Base-by-base conservation (phyloP, 148 eudicot species). In the Fagopyrum tataricum region DNA sequence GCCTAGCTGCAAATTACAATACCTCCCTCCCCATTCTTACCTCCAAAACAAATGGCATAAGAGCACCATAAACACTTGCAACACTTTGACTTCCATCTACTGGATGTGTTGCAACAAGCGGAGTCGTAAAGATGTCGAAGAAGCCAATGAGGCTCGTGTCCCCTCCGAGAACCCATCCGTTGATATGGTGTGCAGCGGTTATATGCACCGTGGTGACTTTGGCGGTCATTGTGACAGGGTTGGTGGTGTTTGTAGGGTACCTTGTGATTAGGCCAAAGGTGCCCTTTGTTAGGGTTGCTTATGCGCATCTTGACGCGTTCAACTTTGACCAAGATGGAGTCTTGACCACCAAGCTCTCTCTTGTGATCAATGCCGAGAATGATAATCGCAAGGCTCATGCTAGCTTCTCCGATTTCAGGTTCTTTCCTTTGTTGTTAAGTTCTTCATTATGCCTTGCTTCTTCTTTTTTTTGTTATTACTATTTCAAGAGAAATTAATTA, bases 101-200 rank as follows among this genome's bases (percentile, higher is more conserved):
- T n/a, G 44, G 55, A 49, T 31, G 70, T n/a, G 44, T 20, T 40
- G 43, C 41, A 66, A 31, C 17, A 31, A 67, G 2, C 23, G 5
- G 43, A 40, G 11, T 37, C 44, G 44, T 6, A 44, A 4, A 44
- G 26, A 70, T 70, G 52, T 43, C 15, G 26, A 64, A 64, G 69
- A 64, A 5, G 44, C 21, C 69, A 20, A 37, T 64, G 69, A 64
- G n/a, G 18, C 12, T 64, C 20, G 69, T 1, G 20, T 64, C 69
- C 43, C 69, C 69, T 4, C 44, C 44, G 2, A 75, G 76, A 40
- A 92, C 97, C 24, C 85, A 81, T 78, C 78, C 85, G 0, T 67
- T 88, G 5, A 85, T 87, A 44, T 93, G 98, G 96, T 77, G 76
- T 21, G 75, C 77, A 0, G 96, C 96, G 70, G 67, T 88, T 21